Evolutionary conservation across 2,329 filamentous ascomycete species (phyloP).

Genomic region (Ceratocystis eucalypticola): DNA sequence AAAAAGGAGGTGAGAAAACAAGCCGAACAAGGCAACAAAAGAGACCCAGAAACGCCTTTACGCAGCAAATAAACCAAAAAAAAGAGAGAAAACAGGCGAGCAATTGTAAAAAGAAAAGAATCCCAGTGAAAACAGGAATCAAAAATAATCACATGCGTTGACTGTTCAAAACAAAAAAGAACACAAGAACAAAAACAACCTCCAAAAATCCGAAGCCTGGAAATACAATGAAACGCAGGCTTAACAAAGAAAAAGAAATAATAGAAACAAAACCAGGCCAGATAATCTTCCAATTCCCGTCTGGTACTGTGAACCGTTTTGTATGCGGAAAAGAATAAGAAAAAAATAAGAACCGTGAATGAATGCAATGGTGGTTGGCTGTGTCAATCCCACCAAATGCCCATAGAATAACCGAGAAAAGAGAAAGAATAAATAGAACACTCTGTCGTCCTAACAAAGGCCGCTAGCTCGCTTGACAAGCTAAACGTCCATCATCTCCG

Average conservation of each 20-base stretch:
- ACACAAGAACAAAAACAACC: not conserved
- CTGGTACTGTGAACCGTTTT: conserved; percentile 16
- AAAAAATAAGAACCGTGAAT: conserved; percentile 9
- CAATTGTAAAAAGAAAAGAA: too few relatives aligned
- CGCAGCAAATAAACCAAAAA: not conserved
- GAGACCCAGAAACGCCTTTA: too few relatives aligned
- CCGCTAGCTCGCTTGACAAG: too few relatives aligned
- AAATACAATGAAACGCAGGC: conserved; percentile 2
- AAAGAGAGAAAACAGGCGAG: not conserved
- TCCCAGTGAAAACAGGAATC: too few relatives aligned
- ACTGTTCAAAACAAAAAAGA: not conserved
- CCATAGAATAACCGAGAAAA: not conserved
- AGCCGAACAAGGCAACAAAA: not conserved
- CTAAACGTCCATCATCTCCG: conserved; percentile 48
- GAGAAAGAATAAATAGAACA: not conserved
- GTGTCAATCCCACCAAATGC: not conserved
- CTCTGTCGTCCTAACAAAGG: too few relatives aligned
- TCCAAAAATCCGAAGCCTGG: too few relatives aligned
- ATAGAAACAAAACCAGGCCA: conserved; percentile 11
- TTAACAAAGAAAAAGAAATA: conserved; percentile 6
- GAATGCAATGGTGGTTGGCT: not conserved
- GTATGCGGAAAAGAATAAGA: not conserved
- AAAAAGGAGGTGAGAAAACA: not conserved
- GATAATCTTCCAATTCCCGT: conserved; percentile 12
- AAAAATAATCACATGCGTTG: too few relatives aligned